Conservation (phyloP, 2,329 filamentous ascomycete species). For the Akanthomyces uredinophilus region DNA sequence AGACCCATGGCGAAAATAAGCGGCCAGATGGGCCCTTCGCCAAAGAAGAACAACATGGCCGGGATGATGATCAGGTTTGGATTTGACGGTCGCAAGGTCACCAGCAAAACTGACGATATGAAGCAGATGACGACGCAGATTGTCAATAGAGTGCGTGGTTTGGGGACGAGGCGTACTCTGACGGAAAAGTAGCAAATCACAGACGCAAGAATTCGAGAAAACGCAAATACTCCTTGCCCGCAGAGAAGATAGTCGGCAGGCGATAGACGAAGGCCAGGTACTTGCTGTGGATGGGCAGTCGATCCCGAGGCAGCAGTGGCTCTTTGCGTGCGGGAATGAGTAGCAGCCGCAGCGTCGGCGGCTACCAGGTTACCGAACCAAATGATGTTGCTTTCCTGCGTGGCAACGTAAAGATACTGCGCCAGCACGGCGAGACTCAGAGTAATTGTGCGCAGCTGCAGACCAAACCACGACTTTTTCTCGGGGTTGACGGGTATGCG, state of each 20-base stretch:
- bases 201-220: conserved; percentile 66
- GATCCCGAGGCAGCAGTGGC: conserved; percentile 23
- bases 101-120: conserved; percentile 46
- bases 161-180: conserved; percentile 46
- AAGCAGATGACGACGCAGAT: conserved; percentile 58
- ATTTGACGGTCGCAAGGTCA: conserved; percentile 39
- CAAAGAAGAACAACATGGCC: conserved; percentile 68
- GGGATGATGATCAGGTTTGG: conserved; percentile 53
- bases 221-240: conserved; percentile 66
- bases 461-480: conserved; percentile 41
- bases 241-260: conserved; percentile 64
- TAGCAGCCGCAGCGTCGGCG: conserved; percentile 24
- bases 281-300: conserved; percentile 25
- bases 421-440: conserved; percentile 68
- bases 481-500: conserved; percentile 45
- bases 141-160: conserved; percentile 64
- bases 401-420: conserved; percentile 75
- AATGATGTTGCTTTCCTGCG: conserved; percentile 62
- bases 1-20: conserved; percentile 76
- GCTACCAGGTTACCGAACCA: conserved; percentile 52
- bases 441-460: conserved; percentile 50
- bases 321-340: conserved; percentile 20
- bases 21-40: conserved; percentile 78
- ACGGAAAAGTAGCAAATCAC: conserved; percentile 56
- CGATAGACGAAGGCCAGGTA: conserved; percentile 45